Percentiles rank a stretch among this genome's conserved stretches.
Evolutionary conservation across 2,329 filamentous ascomycete species (phyloP).

Genomic region (Cadophora malorum): DNA sequence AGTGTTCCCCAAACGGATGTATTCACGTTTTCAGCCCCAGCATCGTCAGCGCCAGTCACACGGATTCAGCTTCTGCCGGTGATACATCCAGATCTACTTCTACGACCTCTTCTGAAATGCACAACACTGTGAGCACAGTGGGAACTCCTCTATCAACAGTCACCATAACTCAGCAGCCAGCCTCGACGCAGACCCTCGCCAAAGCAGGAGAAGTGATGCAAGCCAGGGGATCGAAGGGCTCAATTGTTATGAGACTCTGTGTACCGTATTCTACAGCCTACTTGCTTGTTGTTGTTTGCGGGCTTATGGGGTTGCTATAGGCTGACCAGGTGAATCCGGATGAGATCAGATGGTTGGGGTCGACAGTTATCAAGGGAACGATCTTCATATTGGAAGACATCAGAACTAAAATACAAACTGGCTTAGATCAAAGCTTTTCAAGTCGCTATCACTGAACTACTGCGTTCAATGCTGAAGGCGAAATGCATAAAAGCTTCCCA

Average conservation of each 20-base stretch:
- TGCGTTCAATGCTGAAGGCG: not conserved
- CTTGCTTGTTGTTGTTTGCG: constrained; percentile 34
- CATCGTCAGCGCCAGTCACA: constrained; percentile 20
- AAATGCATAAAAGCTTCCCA: not conserved
- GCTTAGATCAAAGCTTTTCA: not conserved
- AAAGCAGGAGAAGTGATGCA: constrained; percentile 42
- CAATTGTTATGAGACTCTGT: constrained; percentile 26
- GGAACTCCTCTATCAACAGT: constrained; percentile 27
- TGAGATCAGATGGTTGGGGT: not conserved
- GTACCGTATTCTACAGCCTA: constrained; percentile 31
- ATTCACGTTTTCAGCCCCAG: constrained; percentile 29
- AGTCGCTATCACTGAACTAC: not conserved
- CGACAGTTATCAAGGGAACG: not conserved
- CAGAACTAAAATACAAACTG: not conserved
- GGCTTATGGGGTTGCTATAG: constrained; percentile 38
- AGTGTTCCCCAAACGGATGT: constrained; percentile 39
- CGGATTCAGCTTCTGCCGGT: not conserved
- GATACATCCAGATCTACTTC: not conserved
- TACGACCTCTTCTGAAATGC: constrained; percentile 4
- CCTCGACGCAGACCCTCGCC: constrained; percentile 36
- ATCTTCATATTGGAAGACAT: constrained; percentile 15
- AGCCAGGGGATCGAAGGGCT: constrained; percentile 21
- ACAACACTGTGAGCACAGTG: not conserved
- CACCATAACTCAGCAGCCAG: constrained; percentile 32
- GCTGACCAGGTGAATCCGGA: not conserved